phyloP scores from a whole-genome alignment of 495 filamentous ascomycete genomes.

The Aspergillus conjunctus region DNA sequence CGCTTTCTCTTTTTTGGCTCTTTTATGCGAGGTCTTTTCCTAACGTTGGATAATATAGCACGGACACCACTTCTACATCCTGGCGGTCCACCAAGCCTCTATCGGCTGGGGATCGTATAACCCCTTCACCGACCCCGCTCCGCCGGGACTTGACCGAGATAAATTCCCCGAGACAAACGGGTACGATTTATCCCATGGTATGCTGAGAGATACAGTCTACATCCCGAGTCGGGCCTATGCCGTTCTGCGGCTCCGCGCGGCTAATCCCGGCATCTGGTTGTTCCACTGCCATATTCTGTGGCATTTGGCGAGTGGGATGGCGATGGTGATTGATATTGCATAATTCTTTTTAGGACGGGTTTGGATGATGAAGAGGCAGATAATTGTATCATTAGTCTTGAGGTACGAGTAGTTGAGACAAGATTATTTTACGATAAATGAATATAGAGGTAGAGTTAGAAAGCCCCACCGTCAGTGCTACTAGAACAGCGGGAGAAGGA shows the following conservation, averaged over 20 bases:
- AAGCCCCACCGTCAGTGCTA: no score
- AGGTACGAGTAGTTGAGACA: no score
- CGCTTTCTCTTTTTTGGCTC: background rate
- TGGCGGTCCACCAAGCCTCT: slow-evolving; percentile 45
- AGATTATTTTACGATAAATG: no score
- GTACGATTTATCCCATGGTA: slow-evolving; percentile 34
- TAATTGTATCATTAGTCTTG: no score
- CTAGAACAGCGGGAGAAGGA: no score
- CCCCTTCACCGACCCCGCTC: slow-evolving; percentile 43
- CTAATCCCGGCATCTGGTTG: slow-evolving; percentile 64
- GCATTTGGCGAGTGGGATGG: slow-evolving; percentile 57
- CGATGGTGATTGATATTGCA: slow-evolving; percentile 46
- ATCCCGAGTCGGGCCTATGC: slow-evolving; percentile 59
- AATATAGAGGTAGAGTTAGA: no score
- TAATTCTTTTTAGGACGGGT: no score
- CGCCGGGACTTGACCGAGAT: slow-evolving; percentile 26
- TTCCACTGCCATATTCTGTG: slow-evolving; percentile 70
- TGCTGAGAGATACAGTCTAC: slow-evolving; percentile 59
- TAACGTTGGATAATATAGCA: no score
- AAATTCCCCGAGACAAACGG: slow-evolving; percentile 32
- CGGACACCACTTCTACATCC: slow-evolving; percentile 81
- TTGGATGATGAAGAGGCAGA: no score
- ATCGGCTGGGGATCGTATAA: slow-evolving; percentile 49
- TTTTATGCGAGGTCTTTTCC: no score
- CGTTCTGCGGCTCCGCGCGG: slow-evolving; percentile 65